Evolutionary conservation across 805 yeast genomes (phyloP).

Genomic region (Cyberlindnera samutprakarnensis): DNA sequence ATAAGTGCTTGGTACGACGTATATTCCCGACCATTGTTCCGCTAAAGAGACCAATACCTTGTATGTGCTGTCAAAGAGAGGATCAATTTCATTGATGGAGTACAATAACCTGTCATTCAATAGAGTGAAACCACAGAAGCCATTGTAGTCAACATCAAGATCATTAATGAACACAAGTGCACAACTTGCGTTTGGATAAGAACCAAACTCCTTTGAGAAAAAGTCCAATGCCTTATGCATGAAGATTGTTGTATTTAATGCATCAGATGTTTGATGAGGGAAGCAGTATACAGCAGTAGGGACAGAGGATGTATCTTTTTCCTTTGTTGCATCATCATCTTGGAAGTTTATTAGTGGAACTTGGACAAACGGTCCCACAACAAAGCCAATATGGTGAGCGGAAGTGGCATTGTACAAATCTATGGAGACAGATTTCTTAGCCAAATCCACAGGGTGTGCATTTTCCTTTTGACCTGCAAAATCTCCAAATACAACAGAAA

Average conservation of each 20-base stretch:
- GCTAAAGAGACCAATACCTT: slow-evolving; percentile 63
- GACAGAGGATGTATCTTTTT: slow-evolving; percentile 33
- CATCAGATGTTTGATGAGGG: slow-evolving; percentile 49
- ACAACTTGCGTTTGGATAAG: slow-evolving; percentile 84
- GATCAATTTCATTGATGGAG: slow-evolving; percentile 70
- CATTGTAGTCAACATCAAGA: slow-evolving; percentile 38
- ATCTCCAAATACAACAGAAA: slow-evolving; percentile 67
- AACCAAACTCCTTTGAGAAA: slow-evolving; percentile 82
- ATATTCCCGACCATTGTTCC: slow-evolving; percentile 89
- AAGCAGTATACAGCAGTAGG: slow-evolving; percentile 58
- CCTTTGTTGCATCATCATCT: slow-evolving; percentile 27
- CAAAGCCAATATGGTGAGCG: slow-evolving; percentile 94
- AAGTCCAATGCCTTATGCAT: slow-evolving; percentile 75
- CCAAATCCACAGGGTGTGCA: slow-evolving; percentile 67
- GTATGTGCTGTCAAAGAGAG: slow-evolving; percentile 64
- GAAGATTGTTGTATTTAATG: slow-evolving; percentile 67
- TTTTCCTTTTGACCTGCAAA: slow-evolving; percentile 55
- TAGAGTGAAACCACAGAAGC: slow-evolving; percentile 70
- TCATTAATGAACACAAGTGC: slow-evolving; percentile 68
- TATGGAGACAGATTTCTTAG: slow-evolving; percentile 69
- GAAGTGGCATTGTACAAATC: slow-evolving; percentile 77
- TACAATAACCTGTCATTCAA: slow-evolving; percentile 57
- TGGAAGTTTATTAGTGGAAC: slow-evolving; percentile 42
- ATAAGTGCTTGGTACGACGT: slow-evolving; percentile 71
- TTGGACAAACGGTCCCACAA: slow-evolving; percentile 79